A percentile compares a stretch with the other conserved stretches of the same genome.
Evolutionary conservation across 129 eudicot species (phyloP).

Genomic region (Kitagawia praeruptora): DNA sequence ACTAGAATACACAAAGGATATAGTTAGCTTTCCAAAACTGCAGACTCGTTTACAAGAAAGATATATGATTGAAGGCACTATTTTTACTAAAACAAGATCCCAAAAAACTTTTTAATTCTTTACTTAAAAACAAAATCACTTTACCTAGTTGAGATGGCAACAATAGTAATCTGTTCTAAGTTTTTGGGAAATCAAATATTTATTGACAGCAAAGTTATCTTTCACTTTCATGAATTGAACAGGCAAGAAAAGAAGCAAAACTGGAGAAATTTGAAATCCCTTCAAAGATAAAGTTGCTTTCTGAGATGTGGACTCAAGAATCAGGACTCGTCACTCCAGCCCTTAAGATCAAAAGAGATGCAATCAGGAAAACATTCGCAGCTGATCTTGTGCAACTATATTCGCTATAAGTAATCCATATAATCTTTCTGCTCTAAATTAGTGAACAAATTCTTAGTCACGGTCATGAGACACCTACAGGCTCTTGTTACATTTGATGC

Average conservation of each 20-base stretch:
- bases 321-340: conserved; percentile 95
- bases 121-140: neutral
- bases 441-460: too few relatives aligned
- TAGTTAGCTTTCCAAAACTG: neutral
- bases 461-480: too few relatives aligned
- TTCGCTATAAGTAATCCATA: neutral
- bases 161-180: neutral
- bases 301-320: conserved; percentile 93
- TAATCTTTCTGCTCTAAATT: neutral
- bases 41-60: neutral
- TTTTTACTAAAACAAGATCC: neutral
- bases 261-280: conserved; percentile 88
- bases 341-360: conserved; percentile 84
- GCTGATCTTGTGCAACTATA: conserved; percentile 58
- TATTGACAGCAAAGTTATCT: neutral
- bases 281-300: conserved; percentile 64
- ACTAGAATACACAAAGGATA: too few relatives aligned
- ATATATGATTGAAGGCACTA: too few relatives aligned
- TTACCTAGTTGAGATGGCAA: neutral
- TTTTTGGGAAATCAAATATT: neutral
- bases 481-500: too few relatives aligned
- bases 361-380: conserved; percentile 52
- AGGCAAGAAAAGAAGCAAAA: conserved; percentile 79
- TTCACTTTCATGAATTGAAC: neutral
- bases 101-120: neutral